phyloP scores from a whole-genome alignment of 2,329 filamentous ascomycete species.

The Pseudogymnoascus sp. region DNA sequence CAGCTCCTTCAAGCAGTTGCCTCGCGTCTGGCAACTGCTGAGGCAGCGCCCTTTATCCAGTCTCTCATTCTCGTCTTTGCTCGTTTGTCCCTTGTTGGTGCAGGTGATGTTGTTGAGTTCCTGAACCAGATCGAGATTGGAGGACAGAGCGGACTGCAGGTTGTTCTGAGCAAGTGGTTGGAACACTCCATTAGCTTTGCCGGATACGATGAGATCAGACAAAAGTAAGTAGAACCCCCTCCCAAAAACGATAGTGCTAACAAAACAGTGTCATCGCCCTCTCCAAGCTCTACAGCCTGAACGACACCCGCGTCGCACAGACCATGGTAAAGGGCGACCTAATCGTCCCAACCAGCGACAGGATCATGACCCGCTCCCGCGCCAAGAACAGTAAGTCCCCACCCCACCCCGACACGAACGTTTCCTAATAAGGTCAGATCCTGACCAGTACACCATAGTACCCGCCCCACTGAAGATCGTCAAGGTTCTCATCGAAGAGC shows the following conservation, averaged over 20 bases:
- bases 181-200: slow-evolving; percentile 96
- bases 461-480: slow-evolving; percentile 89
- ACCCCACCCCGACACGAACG: slow-evolving; percentile 18
- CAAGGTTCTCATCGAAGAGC: slow-evolving; percentile 90
- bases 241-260: slow-evolving; percentile 26
- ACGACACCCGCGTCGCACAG: slow-evolving; percentile 71
- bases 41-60: slow-evolving; percentile 86
- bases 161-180: slow-evolving; percentile 91
- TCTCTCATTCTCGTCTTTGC: slow-evolving; percentile 94
- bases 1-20: slow-evolving; percentile 88
- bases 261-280: slow-evolving; percentile 73
- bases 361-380: slow-evolving; percentile 91
- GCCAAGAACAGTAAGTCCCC: slow-evolving; percentile 65
- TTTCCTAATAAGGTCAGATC: slow-evolving; percentile 46
- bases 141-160: slow-evolving; percentile 73
- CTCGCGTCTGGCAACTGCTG: slow-evolving; percentile 71
- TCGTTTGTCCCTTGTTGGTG: slow-evolving; percentile 75
- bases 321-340: slow-evolving; percentile 88
- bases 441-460: slow-evolving; percentile 82
- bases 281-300: slow-evolving; percentile 81
- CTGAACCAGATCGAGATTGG: slow-evolving; percentile 76
- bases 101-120: slow-evolving; percentile 87
- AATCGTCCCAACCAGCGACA: slow-evolving; percentile 68
- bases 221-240: slow-evolving; percentile 63
- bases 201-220: slow-evolving; percentile 95